Evolutionary conservation across 768 basidiomycete species (phyloP), one percentile per base, ranked within the genome.

Genomic region (Suillus occidentalis): DNA sequence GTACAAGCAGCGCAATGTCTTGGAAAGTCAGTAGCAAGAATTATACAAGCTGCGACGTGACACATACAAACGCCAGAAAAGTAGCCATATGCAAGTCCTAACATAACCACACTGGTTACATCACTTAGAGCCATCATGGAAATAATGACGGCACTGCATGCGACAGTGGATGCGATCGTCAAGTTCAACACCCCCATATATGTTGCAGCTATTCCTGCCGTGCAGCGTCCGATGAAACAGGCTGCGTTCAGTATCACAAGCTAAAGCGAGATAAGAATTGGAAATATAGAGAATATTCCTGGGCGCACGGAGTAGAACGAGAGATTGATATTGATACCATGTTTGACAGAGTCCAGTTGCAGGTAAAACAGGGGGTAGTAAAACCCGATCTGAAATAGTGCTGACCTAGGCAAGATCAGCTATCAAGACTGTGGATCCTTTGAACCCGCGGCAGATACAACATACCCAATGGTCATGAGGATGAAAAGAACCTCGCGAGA

Each of bases 211-310:
- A 80, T 66, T 20, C 77, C 77, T 0, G 85, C 81, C 9, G 84
- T 62, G 1, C 79, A 74, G 37, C 86, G 80, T 14, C 86, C 86
- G 49, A 83, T 10, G 25, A 84, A 71, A 53, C 80, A 81, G 2
- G 79, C 74, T 3, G 77, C 84, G 68, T 87, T 87, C 20, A 85
- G 68, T 37, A 87, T 82, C 4, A 82, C 76, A 25, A 86, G 73
- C 79, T 84, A 62, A 56, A 57, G 56, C 47, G 3, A 39, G 60
- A 28, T 14, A 13, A 31, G 62, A 25, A 6, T 52, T 13, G 4
- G 16, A 7, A 20, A 37, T 7, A 22, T 37, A 37, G 28, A 28
- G 28, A 28, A 28, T 28, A 28, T 28, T 28, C 28, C 28, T 28
- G 28, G 28, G 28, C 28, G 28, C 28, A 28, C 28, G 28, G 28